These are phyloP conservation scores for Jacaranda mimosifolia DNA, from an alignment of 257 asterid species.

Conservation along the genomic window DNA sequence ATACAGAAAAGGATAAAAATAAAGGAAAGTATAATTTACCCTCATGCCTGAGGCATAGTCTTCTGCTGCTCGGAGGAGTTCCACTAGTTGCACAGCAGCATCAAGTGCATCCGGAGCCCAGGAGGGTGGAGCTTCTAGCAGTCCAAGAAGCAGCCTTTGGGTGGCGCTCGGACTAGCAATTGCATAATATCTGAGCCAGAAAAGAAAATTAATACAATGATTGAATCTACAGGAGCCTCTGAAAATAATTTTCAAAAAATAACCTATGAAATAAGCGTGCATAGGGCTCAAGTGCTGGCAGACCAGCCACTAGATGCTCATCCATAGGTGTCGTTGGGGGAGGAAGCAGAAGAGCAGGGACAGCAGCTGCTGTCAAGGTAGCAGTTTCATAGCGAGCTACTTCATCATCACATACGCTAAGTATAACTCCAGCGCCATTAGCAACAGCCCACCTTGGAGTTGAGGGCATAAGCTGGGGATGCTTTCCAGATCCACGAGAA, in stretches of 20 bases:
- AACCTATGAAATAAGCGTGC: conserved; percentile 97
- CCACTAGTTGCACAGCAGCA: conserved; percentile 99
- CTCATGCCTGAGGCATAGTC: conserved; percentile 95
- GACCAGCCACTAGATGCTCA: conserved; percentile 98
- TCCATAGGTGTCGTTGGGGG: conserved; percentile 99
- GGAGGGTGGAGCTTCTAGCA: conserved; percentile 98
- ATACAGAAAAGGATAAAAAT: not conserved
- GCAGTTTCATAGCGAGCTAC: conserved; percentile 98
- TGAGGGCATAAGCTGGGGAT: conserved; percentile 95
- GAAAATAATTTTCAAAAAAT: conserved; percentile 29
- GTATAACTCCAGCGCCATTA: conserved; percentile 98
- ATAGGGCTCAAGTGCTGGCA: conserved; percentile 99
- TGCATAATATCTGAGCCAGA: conserved; percentile 81
- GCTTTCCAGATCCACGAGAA: conserved; percentile 99
- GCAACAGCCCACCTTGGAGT: conserved; percentile 99
- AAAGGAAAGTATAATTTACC: conserved; percentile 53
- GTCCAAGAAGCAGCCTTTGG: conserved; percentile 97
- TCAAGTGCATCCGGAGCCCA: conserved; percentile 99
- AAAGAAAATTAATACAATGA: conserved; percentile 33
- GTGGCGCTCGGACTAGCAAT: conserved; percentile 99
- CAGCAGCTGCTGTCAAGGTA: conserved; percentile 95
- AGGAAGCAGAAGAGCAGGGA: conserved; percentile 98
- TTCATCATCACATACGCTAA: conserved; percentile 99
- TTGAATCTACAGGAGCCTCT: conserved; percentile 13
- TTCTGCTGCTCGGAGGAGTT: conserved; percentile 98